Percentiles rank a stretch among this genome's conserved stretches.
Evolutionary conservation across 164 flowering plant genomes (phyloP).

Genomic region (Dillenia suffruticosa): DNA sequence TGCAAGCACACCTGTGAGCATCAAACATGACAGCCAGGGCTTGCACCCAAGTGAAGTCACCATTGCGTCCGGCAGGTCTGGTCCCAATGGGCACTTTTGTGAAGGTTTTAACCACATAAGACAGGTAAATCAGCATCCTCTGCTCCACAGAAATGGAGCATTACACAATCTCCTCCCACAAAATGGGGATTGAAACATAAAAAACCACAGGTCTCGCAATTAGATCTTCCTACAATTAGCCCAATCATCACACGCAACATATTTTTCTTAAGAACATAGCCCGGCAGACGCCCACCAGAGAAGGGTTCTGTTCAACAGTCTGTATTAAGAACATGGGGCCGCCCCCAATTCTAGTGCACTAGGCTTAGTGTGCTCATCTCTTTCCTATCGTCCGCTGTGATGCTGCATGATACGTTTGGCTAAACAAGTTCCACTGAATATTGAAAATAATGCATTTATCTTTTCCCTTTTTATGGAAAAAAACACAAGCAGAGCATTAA

Average conservation of each 20-base stretch:
- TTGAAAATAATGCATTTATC: too few relatives aligned
- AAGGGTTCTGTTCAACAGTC: too few relatives aligned
- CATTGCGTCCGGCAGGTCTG: constrained; percentile 48
- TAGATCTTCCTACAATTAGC: constrained; percentile 38
- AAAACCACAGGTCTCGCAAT: constrained; percentile 60
- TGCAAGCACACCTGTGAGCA: constrained; percentile 42
- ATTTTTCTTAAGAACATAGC: too few relatives aligned
- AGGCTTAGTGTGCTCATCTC: too few relatives aligned
- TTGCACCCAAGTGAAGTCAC: constrained; percentile 80
- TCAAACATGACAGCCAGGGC: constrained; percentile 64
- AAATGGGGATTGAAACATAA: constrained; percentile 67
- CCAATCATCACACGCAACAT: not conserved
- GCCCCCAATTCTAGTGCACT: too few relatives aligned
- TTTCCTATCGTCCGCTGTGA: too few relatives aligned
- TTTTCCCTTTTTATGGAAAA: too few relatives aligned
- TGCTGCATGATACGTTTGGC: too few relatives aligned
- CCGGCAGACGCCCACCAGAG: too few relatives aligned
- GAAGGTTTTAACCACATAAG: constrained; percentile 53
- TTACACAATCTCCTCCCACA: constrained; percentile 71
- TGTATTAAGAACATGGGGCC: too few relatives aligned
- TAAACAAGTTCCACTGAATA: too few relatives aligned
- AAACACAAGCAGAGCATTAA: too few relatives aligned
- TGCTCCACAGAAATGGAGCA: constrained; percentile 76
- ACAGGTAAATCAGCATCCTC: constrained; percentile 59
- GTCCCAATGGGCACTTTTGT: constrained; percentile 59